Evolutionary conservation across 805 yeast species (phyloP).

Genomic region (Hanseniaspora osmophila): DNA sequence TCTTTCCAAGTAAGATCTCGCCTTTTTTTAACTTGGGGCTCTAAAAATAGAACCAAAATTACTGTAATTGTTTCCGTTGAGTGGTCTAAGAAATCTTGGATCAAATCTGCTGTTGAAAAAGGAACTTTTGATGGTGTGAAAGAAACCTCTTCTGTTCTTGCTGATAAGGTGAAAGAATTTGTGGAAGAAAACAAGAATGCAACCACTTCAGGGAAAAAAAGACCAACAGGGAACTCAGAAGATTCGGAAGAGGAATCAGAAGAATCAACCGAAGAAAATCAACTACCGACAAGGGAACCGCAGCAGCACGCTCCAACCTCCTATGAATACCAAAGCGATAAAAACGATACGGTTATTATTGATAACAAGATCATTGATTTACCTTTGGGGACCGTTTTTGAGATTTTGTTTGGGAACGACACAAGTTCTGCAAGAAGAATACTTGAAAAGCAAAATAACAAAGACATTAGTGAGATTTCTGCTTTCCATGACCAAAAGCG

Average conservation of each 20-base stretch:
- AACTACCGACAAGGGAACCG: slow-evolving; percentile 24
- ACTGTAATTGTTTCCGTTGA: slow-evolving; percentile 41
- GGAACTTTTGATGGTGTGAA: slow-evolving; percentile 64
- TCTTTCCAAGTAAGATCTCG: slow-evolving; percentile 49
- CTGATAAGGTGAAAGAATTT: slow-evolving; percentile 32
- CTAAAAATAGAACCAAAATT: slow-evolving; percentile 37
- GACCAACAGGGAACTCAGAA: slow-evolving; percentile 7
- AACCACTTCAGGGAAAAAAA: slow-evolving; percentile 4
- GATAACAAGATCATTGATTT: slow-evolving; percentile 39
- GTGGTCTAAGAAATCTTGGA: slow-evolving; percentile 71
- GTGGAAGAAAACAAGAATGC: slow-evolving; percentile 8
- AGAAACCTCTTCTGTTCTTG: slow-evolving; percentile 35
- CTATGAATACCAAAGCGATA: slow-evolving; percentile 28
- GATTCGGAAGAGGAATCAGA: slow-evolving; percentile 7
- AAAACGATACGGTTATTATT: slow-evolving; percentile 37
- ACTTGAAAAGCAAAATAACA: slow-evolving; percentile 45
- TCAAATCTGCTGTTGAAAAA: slow-evolving; percentile 60
- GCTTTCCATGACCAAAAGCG: slow-evolving; percentile 30
- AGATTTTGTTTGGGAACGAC: slow-evolving; percentile 48
- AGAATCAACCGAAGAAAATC: slow-evolving; percentile 9
- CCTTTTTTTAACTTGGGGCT: slow-evolving; percentile 49
- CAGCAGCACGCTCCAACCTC: slow-evolving; percentile 32
- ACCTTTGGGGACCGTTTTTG: slow-evolving; percentile 52
- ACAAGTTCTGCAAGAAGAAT: slow-evolving; percentile 32
- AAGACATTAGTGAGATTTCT: slow-evolving; percentile 40